phyloP scores from a whole-genome alignment of 2,329 filamentous ascomycete genomes.

The Talaromyces verruculosus region DNA sequence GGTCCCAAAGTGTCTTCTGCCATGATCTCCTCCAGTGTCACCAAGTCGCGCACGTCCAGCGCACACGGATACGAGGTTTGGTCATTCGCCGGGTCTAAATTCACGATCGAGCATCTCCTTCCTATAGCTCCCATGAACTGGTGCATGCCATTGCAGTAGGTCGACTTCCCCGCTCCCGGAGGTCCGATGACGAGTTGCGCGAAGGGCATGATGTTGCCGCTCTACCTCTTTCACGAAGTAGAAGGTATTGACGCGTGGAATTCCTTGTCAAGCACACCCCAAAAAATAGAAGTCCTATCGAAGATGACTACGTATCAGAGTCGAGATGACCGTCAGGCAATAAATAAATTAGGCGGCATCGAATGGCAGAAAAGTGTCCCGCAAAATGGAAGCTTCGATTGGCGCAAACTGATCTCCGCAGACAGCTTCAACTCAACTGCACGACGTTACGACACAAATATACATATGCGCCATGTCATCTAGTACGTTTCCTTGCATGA shows the following conservation, averaged over 20 bases:
- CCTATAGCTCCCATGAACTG: constrained; percentile 97
- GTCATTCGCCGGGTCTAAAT: constrained; percentile 96
- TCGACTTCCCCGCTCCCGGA: constrained; percentile 93
- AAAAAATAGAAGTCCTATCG: too few species aligned
- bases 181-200: constrained; percentile 89
- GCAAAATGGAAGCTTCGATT: constrained; percentile 29
- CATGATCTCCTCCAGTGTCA: constrained; percentile 95
- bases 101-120: constrained; percentile 90
- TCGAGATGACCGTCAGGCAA: not conserved
- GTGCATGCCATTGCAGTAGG: constrained; percentile 98
- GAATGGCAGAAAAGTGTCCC: constrained; percentile 21
- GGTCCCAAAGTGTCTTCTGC: constrained; percentile 83
- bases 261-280: not conserved
- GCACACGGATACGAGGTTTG: constrained; percentile 84
- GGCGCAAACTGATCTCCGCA: constrained; percentile 22
- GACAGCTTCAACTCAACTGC: not conserved
- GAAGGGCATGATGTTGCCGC: constrained; percentile 51
- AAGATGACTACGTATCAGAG: not conserved
- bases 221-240: not conserved
- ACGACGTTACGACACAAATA: constrained; percentile 2
- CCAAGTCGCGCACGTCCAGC: constrained; percentile 82
- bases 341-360: constrained; percentile 16
- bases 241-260: not conserved
- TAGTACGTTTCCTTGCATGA: constrained; percentile 33
- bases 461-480: constrained; percentile 40